phyloP scores from a whole-genome alignment of 331 rosid genomes.

The Prunus yedoensis region DNA sequence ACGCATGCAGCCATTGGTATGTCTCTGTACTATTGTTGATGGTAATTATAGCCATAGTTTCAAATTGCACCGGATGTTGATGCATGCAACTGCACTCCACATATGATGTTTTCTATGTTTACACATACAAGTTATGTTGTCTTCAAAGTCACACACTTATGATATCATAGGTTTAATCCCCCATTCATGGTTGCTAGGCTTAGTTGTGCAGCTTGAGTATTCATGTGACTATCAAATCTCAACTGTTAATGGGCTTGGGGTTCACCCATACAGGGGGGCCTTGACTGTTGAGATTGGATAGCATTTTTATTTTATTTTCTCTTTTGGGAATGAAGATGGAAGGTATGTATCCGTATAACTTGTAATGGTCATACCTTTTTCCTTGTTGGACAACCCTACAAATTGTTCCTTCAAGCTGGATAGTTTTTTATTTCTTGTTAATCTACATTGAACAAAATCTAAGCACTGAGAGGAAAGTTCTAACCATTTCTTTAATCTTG shows the following conservation, averaged over 20 bases:
- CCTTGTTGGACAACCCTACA: neutral
- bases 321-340: neutral
- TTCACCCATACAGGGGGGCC: neutral
- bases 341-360: neutral
- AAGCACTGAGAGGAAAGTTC: neutral
- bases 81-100: neutral
- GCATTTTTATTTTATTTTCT: neutral
- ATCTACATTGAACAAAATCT: neutral
- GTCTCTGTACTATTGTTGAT: conserved; percentile 24
- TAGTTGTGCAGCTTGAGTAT: neutral
- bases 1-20: conserved; percentile 95
- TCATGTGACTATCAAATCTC: neutral
- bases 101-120: neutral
- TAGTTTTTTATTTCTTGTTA: neutral
- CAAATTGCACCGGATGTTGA: neutral
- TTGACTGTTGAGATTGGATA: conserved; percentile 5
- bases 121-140: neutral
- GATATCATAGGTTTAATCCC: neutral
- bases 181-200: neutral
- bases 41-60: neutral
- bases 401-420: too few relatives aligned
- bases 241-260: neutral
- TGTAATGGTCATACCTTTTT: neutral
- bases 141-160: neutral
- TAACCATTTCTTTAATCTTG: neutral